Base-by-base conservation (phyloP, 441 rosid species). In the Pelargonium australe region DNA sequence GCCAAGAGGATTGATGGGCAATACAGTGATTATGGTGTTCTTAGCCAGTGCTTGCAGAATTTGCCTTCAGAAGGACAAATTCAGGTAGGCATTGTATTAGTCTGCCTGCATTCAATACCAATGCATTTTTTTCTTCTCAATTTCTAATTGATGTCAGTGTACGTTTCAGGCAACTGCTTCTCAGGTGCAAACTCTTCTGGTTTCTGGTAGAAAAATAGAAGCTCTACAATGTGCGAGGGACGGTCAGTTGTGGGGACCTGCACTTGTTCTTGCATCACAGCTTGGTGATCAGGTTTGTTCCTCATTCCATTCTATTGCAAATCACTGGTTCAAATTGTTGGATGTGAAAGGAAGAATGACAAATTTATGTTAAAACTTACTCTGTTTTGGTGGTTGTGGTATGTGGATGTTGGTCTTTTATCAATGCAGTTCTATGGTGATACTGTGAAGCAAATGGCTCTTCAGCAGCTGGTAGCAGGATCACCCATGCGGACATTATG, bases 191-290 rank as follows among this genome's bases (percentile, higher is more conserved):
- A 85, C 79, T 75, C 97, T 95, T 76, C 89, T 95, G 77, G 96
- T 92, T 77, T 87, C 95, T 80, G 99, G 98, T 78, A 87, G 85
- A 72, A 95, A 89, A 77, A 77, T 72, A 71, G 97, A 95, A 72
- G 99, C 99, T 75, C 63, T 95, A 49, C 87, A 81, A 62, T 78
- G 82, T 80, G 98, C 99, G 66, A 96, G 87, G 80, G 95, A 81
- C 75, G 98, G 99, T 67, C 95, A 88, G 82, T 79, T 95, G 75
- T 95, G 99, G 99, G 99, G 99, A 78, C 98, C 92, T 70, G 99
- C 99, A 14, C 95, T 95, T 77, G 89, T 95, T 72, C 90, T 95
- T 43, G 96, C 99, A 1, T 88, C 97, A 64, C 98, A 92, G 73
- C 93, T 95, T 76, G 99, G 98, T 37, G 81, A 95, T 47, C 97